Base-by-base conservation (phyloP, 805 yeast genomes). In the Candida nanaspora region DNA sequence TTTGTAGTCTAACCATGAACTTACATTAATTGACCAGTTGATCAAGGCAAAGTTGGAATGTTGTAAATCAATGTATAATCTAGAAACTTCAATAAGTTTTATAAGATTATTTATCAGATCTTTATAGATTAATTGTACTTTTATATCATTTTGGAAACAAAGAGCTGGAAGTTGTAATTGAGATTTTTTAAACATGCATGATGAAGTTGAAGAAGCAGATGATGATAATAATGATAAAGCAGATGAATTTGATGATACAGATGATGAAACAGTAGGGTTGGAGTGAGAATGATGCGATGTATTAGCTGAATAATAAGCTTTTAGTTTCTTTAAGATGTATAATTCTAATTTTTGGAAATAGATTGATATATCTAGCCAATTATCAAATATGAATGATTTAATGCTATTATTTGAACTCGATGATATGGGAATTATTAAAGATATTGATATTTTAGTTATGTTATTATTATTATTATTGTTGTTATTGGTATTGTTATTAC, bases 1-100 rank as follows among this genome's bases (percentile, higher is more conserved):
- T 49, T 75, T 76, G 48, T 70, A 66, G 48, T 74, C 78, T 16
- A 75, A 53, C 82, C 82, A 76, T 28, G 73, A 65, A 16, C 74
- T 59, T 2, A 74, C 64, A 39, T 72, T 75, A 25, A 70, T 60
- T 0, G 74, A 71, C 82, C 82, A 76, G 42, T 69, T 69, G 16
- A 70, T 50, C 32, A 75, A 48, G 35, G 65, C 59, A 22, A 67
- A 59, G 45, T 66, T 62, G 26, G 62, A 59, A 31, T 61, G 53
- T 46, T 68, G 65, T 13, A 74, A 50, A 10, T n/a, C 19, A 42
- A 67, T 64, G 29, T 70, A 65, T 32, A 76, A 52, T 40, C 75
- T 62, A 5, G 80, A 79, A 2, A 71, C 58, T 46, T 71, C 72
- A 10, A 62, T 53, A 33, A 68, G 55, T 36, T 61, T 68, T 37